phyloP scores from a whole-genome alignment of 1,284 basidiomycete species.

The Boletellus deceptivus region DNA sequence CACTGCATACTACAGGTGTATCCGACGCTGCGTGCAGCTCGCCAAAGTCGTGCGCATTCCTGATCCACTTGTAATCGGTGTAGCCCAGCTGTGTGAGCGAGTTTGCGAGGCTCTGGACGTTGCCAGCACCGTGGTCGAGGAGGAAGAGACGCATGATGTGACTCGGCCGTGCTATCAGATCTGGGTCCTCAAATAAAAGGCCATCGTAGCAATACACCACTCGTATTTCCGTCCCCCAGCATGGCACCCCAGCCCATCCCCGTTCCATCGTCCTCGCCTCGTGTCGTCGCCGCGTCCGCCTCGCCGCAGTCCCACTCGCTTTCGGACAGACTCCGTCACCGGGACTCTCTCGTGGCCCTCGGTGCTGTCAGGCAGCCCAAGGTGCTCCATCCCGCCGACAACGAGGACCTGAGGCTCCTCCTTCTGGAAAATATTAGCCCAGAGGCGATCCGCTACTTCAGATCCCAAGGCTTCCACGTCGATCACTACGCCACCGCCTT shows the following conservation, averaged over 20 bases:
- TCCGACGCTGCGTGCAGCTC: slow-evolving; percentile 30
- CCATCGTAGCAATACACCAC: slow-evolving; percentile 9
- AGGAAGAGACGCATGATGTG: slow-evolving; percentile 76
- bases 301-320: slow-evolving; percentile 41
- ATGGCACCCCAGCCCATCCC: slow-evolving; percentile 37
- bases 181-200: slow-evolving; percentile 14
- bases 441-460: slow-evolving; percentile 84
- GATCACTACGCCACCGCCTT: slow-evolving; percentile 88
- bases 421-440: slow-evolving; percentile 95
- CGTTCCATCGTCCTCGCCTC: slow-evolving; percentile 36
- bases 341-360: slow-evolving; percentile 27
- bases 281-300: slow-evolving; percentile 47
- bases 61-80: slow-evolving; percentile 85
- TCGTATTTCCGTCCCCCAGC: slow-evolving; percentile 12
- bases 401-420: slow-evolving; percentile 74
- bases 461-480: slow-evolving; percentile 87
- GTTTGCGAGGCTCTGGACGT: slow-evolving; percentile 93
- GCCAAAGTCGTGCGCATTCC: slow-evolving; percentile 77
- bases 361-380: slow-evolving; percentile 52
- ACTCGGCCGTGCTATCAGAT: neutral
- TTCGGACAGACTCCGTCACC: slow-evolving; percentile 46
- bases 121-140: slow-evolving; percentile 95
- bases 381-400: slow-evolving; percentile 74
- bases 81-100: slow-evolving; percentile 87
- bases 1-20: slow-evolving; percentile 70